Percentiles rank a stretch among this genome's conserved stretches.
phyloP scores from a whole-genome alignment of 805 yeast species.

The Suhomyces xylopsoci region DNA sequence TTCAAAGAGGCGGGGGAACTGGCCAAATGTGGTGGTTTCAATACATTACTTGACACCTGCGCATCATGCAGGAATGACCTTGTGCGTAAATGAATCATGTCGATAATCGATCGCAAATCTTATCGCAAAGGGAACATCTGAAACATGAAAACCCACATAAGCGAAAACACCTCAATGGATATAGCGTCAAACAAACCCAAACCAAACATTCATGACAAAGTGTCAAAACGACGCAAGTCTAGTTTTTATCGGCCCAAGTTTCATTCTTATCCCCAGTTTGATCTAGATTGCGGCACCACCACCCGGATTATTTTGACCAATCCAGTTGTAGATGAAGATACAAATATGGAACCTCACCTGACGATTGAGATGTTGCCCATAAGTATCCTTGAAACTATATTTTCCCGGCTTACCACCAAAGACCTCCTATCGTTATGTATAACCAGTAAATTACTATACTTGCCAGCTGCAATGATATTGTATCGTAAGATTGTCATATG shows the following conservation, averaged over 20 bases:
- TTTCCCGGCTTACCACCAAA: conserved; percentile 15
- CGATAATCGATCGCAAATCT: not conserved
- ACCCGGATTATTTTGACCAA: conserved; percentile 8
- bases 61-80: not conserved
- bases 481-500: conserved; percentile 21
- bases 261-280: not conserved
- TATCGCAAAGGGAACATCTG: not conserved
- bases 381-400: conserved; percentile 15
- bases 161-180: not conserved
- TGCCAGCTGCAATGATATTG: conserved; percentile 23
- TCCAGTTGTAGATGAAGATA: not conserved
- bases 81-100: not conserved
- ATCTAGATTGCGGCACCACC: not conserved
- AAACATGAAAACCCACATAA: not conserved
- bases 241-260: conserved; percentile 3
- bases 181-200: not conserved
- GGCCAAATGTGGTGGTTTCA: not conserved
- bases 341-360: not conserved
- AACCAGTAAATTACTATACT: conserved; percentile 19
- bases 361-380: conserved; percentile 15
- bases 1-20: not conserved
- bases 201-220: not conserved
- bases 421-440: conserved; percentile 22
- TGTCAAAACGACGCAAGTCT: conserved; percentile 1
- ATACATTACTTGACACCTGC: not conserved